These are phyloP conservation scores for Rhizopogon sp. DNA, from an alignment of 768 basidiomycete genomes.

Conservation along the genomic window DNA sequence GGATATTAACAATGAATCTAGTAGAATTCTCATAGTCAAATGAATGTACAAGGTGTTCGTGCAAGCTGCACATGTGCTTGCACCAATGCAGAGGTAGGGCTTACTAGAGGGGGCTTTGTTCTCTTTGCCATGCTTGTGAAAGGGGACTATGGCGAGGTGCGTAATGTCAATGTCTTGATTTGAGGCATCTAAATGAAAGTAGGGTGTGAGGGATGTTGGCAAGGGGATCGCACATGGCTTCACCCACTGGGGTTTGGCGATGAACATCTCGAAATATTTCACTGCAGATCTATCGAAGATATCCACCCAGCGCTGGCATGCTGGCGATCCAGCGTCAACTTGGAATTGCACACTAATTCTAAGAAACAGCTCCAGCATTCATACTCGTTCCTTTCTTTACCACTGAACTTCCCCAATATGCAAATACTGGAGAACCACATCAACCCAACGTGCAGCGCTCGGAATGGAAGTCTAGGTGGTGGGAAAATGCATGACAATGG, in stretches of 20 bases:
- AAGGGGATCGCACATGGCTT: conserved; percentile 17
- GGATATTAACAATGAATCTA: too few species aligned
- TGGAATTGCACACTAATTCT: conserved; percentile 21
- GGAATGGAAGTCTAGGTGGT: too few species aligned
- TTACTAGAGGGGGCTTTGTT: conserved; percentile 20
- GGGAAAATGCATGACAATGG: too few species aligned
- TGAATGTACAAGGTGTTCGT: too few species aligned
- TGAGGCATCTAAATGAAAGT: not conserved
- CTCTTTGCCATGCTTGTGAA: conserved; percentile 27
- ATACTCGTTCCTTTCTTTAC: too few species aligned
- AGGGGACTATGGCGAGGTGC: conserved; percentile 31
- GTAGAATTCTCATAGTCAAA: too few species aligned
- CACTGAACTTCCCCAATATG: too few species aligned
- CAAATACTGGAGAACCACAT: too few species aligned
- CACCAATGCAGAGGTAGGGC: too few species aligned
- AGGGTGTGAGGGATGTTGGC: conserved; percentile 16
- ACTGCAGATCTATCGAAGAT: conserved; percentile 4
- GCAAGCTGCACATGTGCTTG: too few species aligned
- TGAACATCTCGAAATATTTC: conserved; percentile 15
- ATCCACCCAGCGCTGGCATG: conserved; percentile 14
- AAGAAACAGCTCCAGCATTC: conserved; percentile 4
- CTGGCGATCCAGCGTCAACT: conserved; percentile 19
- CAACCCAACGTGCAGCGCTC: too few species aligned
- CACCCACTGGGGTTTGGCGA: conserved; percentile 24
- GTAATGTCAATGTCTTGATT: not conserved